A percentile compares a stretch with the other conserved stretches of the same genome.
These are phyloP conservation scores for Pleurotus eryngii DNA, from an alignment of 768 basidiomycete genomes.

Conservation along the genomic window DNA sequence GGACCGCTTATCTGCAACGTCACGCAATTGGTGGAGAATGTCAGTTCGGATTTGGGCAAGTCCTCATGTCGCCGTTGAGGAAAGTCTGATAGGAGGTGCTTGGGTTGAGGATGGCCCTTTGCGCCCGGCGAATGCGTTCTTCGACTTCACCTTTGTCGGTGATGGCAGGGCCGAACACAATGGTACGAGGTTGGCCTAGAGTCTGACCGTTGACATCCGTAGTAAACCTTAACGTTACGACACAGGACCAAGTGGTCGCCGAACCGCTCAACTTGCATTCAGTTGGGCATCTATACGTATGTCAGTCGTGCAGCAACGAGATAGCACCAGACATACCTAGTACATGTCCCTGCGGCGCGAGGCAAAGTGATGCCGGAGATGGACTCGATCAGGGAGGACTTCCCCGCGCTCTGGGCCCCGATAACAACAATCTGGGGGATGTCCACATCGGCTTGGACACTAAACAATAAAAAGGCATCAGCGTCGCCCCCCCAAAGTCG, in stretches of 20 bases:
- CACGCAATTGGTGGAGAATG: constrained; percentile 56
- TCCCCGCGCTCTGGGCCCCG: constrained; percentile 71
- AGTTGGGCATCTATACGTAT: constrained; percentile 44
- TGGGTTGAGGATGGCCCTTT: constrained; percentile 65
- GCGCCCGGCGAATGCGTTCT: constrained; percentile 63
- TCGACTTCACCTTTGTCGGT: constrained; percentile 52
- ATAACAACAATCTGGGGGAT: constrained; percentile 73
- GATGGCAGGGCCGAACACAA: constrained; percentile 47
- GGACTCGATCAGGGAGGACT: constrained; percentile 74
- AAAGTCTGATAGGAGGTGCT: constrained; percentile 28
- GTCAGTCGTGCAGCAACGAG: neutral
- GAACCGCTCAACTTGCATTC: constrained; percentile 51
- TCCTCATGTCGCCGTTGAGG: constrained; percentile 33
- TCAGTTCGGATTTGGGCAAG: constrained; percentile 19
- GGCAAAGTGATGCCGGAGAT: constrained; percentile 73
- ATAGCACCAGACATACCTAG: constrained; percentile 40
- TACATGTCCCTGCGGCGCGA: constrained; percentile 72
- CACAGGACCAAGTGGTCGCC: constrained; percentile 43
- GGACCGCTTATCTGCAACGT: constrained; percentile 57
- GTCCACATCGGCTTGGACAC: constrained; percentile 68
- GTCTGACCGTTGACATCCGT: constrained; percentile 36
- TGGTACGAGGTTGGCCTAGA: constrained; percentile 34
- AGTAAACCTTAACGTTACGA: constrained; percentile 43
- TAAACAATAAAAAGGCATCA: constrained; percentile 18
- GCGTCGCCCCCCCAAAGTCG: constrained; percentile 3